Evolutionary conservation across 805 yeast species (phyloP).

Genomic region (Saturnispora ahearnii): DNA sequence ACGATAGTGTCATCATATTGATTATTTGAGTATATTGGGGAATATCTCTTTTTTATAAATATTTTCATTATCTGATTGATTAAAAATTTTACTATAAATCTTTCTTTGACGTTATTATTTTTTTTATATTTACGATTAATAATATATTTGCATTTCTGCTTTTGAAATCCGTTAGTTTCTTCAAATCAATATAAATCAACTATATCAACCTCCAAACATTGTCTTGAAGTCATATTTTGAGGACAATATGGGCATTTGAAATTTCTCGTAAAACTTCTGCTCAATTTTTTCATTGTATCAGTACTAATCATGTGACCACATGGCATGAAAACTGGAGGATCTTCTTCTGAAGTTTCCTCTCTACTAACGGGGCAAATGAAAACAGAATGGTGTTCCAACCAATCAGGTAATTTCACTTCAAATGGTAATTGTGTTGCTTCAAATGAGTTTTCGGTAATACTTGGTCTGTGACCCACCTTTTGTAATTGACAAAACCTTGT

Average conservation of each 20-base stretch:
- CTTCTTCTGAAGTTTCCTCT: conserved; percentile 48
- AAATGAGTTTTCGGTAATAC: conserved; percentile 37
- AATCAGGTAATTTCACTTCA: conserved; percentile 10
- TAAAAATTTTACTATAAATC: conserved; percentile 17
- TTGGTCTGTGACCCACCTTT: conserved; percentile 32
- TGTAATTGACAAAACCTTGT: conserved; percentile 41
- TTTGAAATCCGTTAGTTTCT: neutral
- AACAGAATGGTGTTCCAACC: conserved; percentile 28
- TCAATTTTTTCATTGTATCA: conserved; percentile 41
- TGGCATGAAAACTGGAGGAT: conserved; percentile 42
- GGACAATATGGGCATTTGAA: conserved; percentile 75
- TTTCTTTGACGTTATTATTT: neutral
- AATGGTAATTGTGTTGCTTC: conserved; percentile 37
- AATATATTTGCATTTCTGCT: neutral
- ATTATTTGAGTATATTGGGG: conserved; percentile 13
- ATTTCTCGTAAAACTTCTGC: conserved; percentile 20
- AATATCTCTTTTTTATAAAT: conserved; percentile 8
- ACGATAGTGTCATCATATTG: neutral
- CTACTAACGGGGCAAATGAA: conserved; percentile 63
- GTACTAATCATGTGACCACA: conserved; percentile 45
- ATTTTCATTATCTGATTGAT: conserved; percentile 10
- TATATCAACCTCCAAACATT: conserved; percentile 1
- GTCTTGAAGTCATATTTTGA: conserved; percentile 21
- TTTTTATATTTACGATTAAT: neutral
- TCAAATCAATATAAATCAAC: neutral